phyloP scores from a whole-genome alignment of 1,284 basidiomycete genomes.

The Fomitopsis betulina region DNA sequence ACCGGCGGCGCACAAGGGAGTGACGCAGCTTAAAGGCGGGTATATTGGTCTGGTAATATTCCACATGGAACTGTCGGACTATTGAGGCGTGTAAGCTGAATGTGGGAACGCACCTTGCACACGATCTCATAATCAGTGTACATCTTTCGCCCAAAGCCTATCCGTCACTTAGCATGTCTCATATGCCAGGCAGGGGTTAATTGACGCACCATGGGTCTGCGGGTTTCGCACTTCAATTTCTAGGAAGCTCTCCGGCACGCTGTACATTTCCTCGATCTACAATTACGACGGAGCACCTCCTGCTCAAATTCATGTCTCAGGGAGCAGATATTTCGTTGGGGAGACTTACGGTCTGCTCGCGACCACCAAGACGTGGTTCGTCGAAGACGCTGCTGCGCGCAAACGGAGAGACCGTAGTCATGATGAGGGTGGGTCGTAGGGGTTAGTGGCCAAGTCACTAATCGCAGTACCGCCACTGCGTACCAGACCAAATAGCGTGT shows the following conservation, averaged over 20 bases:
- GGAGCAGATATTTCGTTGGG: constrained; percentile 13
- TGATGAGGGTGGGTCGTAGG: constrained; percentile 18
- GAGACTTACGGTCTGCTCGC: constrained; percentile 77
- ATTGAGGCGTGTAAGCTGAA: neutral
- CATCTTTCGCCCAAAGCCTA: constrained; percentile 95
- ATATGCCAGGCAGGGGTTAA: neutral
- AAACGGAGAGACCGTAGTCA: constrained; percentile 76
- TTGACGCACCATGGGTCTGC: constrained; percentile 80
- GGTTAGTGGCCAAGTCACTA: constrained; percentile 3
- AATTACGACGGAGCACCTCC: constrained; percentile 16
- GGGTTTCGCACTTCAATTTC: constrained; percentile 98
- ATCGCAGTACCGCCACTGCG: neutral
- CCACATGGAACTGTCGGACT: neutral
- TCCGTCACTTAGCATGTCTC: neutral
- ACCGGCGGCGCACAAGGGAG: constrained; percentile 91
- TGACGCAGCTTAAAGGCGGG: constrained; percentile 97
- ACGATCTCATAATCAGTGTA: constrained; percentile 99
- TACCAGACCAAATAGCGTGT: neutral
- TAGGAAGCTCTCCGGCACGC: constrained; percentile 93
- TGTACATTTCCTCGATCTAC: constrained; percentile 98
- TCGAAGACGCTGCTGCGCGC: constrained; percentile 73
- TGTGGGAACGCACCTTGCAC: constrained; percentile 71
- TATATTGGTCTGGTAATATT: constrained; percentile 83
- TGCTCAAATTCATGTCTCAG: constrained; percentile 27
- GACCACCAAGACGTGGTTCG: constrained; percentile 60